phyloP scores from a whole-genome alignment of 305 asterid species.

The Salvia sclarea region DNA sequence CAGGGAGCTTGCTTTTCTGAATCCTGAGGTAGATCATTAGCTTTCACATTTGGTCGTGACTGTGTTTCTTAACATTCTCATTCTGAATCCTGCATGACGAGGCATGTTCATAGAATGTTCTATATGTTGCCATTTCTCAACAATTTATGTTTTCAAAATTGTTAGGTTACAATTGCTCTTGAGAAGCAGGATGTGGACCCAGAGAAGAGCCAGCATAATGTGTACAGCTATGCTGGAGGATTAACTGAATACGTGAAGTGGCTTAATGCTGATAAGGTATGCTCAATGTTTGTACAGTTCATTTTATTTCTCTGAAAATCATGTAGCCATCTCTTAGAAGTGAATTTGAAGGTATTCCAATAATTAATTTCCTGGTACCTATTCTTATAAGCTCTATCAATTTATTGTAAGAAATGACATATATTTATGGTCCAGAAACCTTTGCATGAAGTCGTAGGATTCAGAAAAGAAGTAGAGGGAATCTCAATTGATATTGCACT shows the following conservation, averaged over 20 bases:
- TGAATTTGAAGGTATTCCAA: not conserved
- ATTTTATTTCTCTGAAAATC: conserved; percentile 17
- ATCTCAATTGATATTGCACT: conserved; percentile 73
- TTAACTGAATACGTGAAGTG: conserved; percentile 84
- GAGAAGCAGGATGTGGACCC: conserved; percentile 64
- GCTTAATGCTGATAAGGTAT: conserved; percentile 93
- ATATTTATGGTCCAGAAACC: conserved; percentile 64
- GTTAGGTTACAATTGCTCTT: conserved; percentile 68
- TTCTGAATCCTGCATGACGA: conserved; percentile 16
- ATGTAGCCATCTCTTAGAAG: not conserved
- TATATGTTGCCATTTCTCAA: conserved; percentile 4
- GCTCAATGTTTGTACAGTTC: conserved; percentile 22
- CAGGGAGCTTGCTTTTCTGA: conserved; percentile 98
- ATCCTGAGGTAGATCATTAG: conserved; percentile 71
- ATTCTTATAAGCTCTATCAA: conserved; percentile 11
- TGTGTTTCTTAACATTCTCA: conserved; percentile 27
- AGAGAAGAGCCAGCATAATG: conserved; percentile 60
- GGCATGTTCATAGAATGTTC: not conserved
- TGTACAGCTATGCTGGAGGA: conserved; percentile 94
- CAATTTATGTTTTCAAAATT: conserved; percentile 22
- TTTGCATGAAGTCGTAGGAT: conserved; percentile 83
- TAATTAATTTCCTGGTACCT: conserved; percentile 10
- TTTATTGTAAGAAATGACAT: conserved; percentile 34
- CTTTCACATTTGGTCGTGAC: conserved; percentile 16
- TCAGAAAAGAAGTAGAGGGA: conserved; percentile 77